phyloP scores from a whole-genome alignment of 2,329 filamentous ascomycete species.

The Epichloe aotearoae region DNA sequence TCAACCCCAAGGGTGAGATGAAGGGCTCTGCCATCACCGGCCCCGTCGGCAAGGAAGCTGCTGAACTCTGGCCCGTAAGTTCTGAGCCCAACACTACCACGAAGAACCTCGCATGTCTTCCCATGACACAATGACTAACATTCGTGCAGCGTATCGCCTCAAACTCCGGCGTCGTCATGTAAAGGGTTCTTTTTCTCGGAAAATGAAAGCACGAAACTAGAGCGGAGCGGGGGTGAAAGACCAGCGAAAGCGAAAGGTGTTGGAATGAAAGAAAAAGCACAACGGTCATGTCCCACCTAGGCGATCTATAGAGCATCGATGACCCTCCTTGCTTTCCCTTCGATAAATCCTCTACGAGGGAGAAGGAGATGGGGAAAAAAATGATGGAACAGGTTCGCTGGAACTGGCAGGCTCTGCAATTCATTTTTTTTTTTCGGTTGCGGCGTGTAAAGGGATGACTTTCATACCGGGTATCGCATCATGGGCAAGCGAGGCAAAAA shows the following conservation, averaged over 20 bases:
- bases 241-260: conserved; percentile 9
- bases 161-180: conserved; percentile 99
- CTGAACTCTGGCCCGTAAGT: conserved; percentile 96
- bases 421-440: conserved; percentile 25
- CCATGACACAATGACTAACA: background rate
- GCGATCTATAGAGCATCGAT: conserved; percentile 19
- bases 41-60: conserved; percentile 98
- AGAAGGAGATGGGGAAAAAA: background rate
- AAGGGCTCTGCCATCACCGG: conserved; percentile 99
- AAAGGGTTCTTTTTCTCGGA: conserved; percentile 33
- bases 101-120: background rate
- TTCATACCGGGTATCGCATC: conserved; percentile 35
- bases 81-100: background rate
- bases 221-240: conserved; percentile 1
- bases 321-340: conserved; percentile 5
- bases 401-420: conserved; percentile 30
- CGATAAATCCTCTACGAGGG: background rate
- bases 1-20: conserved; percentile 99
- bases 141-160: conserved; percentile 77
- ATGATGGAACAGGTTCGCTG: conserved; percentile 1
- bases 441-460: conserved; percentile 38
- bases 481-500: conserved; percentile 23
- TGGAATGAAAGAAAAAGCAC: conserved; percentile 16
- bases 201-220: background rate
- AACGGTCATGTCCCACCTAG: conserved; percentile 16